Conservation (phyloP, 2,329 filamentous ascomycete genomes). For the Westerdykella sp. region DNA sequence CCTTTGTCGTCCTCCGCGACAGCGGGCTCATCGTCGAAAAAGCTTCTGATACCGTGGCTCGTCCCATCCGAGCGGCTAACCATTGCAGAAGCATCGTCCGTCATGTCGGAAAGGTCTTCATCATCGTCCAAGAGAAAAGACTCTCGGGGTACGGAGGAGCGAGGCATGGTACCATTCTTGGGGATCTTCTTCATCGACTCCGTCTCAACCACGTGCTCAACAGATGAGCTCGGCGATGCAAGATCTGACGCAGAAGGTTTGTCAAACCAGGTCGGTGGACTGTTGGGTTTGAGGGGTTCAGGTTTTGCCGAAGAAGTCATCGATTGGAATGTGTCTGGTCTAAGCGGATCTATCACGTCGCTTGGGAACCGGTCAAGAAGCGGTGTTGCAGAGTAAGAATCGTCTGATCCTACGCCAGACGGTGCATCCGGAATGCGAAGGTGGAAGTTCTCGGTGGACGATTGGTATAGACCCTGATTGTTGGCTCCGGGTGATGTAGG, state of each 20-base stretch:
- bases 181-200: conserved; percentile 47
- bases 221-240: conserved; percentile 43
- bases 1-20: conserved; percentile 28
- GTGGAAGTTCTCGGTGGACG: conserved; percentile 28
- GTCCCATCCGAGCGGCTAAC: conserved; percentile 39
- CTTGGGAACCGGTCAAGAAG: conserved; percentile 61
- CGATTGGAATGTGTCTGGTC: conserved; percentile 37
- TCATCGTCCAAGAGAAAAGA: conserved; percentile 51
- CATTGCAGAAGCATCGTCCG: conserved; percentile 44
- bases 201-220: conserved; percentile 47
- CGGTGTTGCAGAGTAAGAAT: conserved; percentile 71
- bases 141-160: conserved; percentile 21
- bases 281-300: conserved; percentile 25
- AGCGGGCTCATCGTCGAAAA: conserved; percentile 45
- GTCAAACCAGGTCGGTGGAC: conserved; percentile 9
- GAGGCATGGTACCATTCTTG: conserved; percentile 39
- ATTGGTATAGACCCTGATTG: conserved; percentile 26
- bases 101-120: conserved; percentile 50
- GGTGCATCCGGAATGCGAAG: conserved; percentile 16
- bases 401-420: conserved; percentile 55
- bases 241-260: conserved; percentile 3
- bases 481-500: conserved; percentile 17
- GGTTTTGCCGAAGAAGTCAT: conserved; percentile 43
- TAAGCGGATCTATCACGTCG: conserved; percentile 16
- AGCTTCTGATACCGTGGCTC: conserved; percentile 41